phyloP scores from a whole-genome alignment of 2,329 filamentous ascomycete species.

The Cladophialophora bantiana region DNA sequence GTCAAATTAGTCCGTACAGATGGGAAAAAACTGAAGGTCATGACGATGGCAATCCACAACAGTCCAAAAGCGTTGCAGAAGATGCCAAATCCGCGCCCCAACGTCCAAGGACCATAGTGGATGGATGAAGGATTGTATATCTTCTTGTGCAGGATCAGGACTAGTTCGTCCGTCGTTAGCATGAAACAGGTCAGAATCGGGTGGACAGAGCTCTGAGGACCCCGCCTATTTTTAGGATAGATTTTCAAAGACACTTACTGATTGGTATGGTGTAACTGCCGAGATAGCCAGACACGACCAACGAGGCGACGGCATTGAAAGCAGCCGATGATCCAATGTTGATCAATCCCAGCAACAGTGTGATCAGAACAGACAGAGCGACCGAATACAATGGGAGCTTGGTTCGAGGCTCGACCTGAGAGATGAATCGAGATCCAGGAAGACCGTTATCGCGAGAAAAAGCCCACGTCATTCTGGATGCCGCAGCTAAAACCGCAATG shows the following conservation, averaged over 20 bases:
- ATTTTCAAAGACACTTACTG: neutral
- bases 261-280: constrained; percentile 60
- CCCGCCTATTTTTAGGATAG: neutral
- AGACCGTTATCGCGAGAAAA: constrained; percentile 54
- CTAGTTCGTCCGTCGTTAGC: constrained; percentile 8
- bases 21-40: constrained; percentile 57
- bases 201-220: neutral
- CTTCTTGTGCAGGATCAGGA: constrained; percentile 46
- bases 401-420: constrained; percentile 58
- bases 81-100: constrained; percentile 49
- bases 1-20: constrained; percentile 41
- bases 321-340: constrained; percentile 48
- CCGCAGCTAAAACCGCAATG: constrained; percentile 44
- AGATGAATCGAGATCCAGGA: constrained; percentile 46
- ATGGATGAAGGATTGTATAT: constrained; percentile 32
- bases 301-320: constrained; percentile 62
- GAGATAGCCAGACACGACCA: constrained; percentile 59
- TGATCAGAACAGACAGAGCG: constrained; percentile 31
- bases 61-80: constrained; percentile 52
- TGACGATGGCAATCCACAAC: constrained; percentile 51
- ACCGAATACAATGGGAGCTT: constrained; percentile 45
- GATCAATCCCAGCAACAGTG: constrained; percentile 40
- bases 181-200: neutral
- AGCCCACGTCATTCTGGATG: constrained; percentile 52
- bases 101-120: constrained; percentile 46